phyloP scores from a whole-genome alignment of 2,329 filamentous ascomycete species.

The Bipolaris gigantea region DNA sequence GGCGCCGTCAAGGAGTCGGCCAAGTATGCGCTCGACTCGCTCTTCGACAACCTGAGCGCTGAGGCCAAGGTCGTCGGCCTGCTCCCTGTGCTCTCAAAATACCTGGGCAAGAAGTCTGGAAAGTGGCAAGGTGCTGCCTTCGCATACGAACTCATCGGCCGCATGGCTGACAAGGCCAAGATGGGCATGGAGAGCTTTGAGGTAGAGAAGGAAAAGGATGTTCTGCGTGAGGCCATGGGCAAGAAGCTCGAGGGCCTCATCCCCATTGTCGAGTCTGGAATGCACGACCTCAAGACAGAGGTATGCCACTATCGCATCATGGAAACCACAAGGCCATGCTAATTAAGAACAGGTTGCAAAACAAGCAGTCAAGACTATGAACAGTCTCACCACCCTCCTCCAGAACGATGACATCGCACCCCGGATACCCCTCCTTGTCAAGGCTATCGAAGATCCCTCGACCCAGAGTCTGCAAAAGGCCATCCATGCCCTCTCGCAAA shows the following conservation, averaged over 20 bases:
- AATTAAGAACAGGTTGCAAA: conserved; percentile 60
- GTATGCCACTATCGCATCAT: conserved; percentile 47
- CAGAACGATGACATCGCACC: conserved; percentile 97
- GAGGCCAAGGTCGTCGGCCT: conserved; percentile 84
- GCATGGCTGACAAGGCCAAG: conserved; percentile 94
- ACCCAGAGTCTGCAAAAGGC: conserved; percentile 88
- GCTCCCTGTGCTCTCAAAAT: conserved; percentile 72
- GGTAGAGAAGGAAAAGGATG: conserved; percentile 82
- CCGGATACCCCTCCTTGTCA: conserved; percentile 86
- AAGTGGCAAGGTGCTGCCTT: conserved; percentile 98
- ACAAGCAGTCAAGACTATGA: conserved; percentile 91
- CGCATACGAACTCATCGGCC: conserved; percentile 80
- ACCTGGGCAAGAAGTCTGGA: conserved; percentile 79
- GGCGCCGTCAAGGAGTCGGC: conserved; percentile 86
- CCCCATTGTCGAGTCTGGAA: conserved; percentile 85
- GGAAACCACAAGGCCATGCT: conserved; percentile 7
- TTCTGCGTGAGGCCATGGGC: conserved; percentile 89
- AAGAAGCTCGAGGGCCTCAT: conserved; percentile 83
- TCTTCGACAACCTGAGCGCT: conserved; percentile 76
- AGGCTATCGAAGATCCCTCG: conserved; percentile 93
- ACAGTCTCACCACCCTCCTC: conserved; percentile 80
- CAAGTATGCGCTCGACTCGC: conserved; percentile 88
- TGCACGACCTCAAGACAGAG: conserved; percentile 95
- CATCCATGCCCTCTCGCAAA: conserved; percentile 94
- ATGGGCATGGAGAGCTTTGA: conserved; percentile 81